Percentiles rank a stretch among this genome's conserved stretches.
phyloP scores from a whole-genome alignment of 345 rosid species.

The Acer negundo region DNA sequence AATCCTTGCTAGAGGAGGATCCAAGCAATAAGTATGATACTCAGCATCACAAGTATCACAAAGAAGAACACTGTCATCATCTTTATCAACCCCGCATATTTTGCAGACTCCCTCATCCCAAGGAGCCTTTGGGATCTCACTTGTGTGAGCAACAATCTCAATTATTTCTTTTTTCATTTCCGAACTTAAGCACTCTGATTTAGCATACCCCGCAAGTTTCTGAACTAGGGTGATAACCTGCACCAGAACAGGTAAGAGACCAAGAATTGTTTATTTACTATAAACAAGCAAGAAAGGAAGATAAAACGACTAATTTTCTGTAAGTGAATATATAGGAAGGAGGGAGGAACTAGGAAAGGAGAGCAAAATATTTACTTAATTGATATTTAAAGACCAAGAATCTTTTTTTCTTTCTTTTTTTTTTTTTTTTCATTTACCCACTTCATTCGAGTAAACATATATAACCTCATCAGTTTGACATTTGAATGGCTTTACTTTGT shows the following conservation, averaged over 20 bases:
- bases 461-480: background rate
- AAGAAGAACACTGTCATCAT: constrained; percentile 94
- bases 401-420: background rate
- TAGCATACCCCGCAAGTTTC: constrained; percentile 61
- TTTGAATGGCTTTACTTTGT: background rate
- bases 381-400: background rate
- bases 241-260: constrained; percentile 23
- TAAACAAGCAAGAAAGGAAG: constrained; percentile 18
- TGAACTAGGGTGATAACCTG: constrained; percentile 73
- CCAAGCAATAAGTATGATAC: constrained; percentile 98
- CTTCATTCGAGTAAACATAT: background rate
- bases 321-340: background rate
- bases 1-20: constrained; percentile 92
- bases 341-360: background rate
- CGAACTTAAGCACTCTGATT: constrained; percentile 53
- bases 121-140: constrained; percentile 89
- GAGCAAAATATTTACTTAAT: background rate
- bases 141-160: constrained; percentile 61
- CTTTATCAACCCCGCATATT: constrained; percentile 96
- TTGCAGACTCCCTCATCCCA: constrained; percentile 99
- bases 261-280: background rate
- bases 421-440: background rate
- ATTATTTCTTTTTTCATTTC: constrained; percentile 73
- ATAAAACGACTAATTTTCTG: background rate
- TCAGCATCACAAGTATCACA: constrained; percentile 98